Evolutionary conservation across 2,329 filamentous ascomycete species (phyloP), one percentile per base, ranked within the genome.

Genomic region (Seiridium unicorne): DNA sequence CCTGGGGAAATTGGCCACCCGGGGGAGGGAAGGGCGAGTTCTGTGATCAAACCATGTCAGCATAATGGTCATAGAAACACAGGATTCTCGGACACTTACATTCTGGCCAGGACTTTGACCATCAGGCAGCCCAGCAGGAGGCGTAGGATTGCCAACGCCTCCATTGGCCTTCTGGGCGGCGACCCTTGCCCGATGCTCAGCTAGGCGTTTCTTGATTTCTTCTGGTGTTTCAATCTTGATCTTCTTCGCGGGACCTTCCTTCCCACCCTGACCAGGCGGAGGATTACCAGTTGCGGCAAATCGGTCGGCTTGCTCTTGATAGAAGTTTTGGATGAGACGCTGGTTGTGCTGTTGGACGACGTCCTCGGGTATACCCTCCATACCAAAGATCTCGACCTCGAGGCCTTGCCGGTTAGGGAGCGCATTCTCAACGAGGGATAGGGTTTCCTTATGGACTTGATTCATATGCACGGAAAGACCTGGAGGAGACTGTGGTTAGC

Each of bases 391-490:
- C 77, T 99, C 95, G 62, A 96, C 87, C 62, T 96, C 92, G 62
- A 96, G 86, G 61, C 90, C 89, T 64, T 92, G 87, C 63, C 95
- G 88, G 70, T 94, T 94, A 0, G 91, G 89, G 3, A 97, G 84
- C 55, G 95, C 93, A 82, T 98, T 97, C 69, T 97, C 94, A 70
- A 99, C 93, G 49, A 88, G 86, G 26, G 86, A 87, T 55, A 98
- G 84, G 36, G 89, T 91, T 74, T 97, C 93, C 76, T 99, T 99
- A 81, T 99, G 95, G 53, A 99, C 95, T 75, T 99, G 95, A 73
- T 94, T 96, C 92, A 98, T 90, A 74, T 99, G 95, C 58, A 99
- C 95, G 42, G 90, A 91, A 62, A 99, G 86, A 80, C 95, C 93
- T 96, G 66, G 26, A 56, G 54, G 46, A 46, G 65, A 62, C 32